Evolutionary conservation across 2,329 filamentous ascomycete genomes (phyloP).

Genomic region (Thermomyces lanuginosus): DNA sequence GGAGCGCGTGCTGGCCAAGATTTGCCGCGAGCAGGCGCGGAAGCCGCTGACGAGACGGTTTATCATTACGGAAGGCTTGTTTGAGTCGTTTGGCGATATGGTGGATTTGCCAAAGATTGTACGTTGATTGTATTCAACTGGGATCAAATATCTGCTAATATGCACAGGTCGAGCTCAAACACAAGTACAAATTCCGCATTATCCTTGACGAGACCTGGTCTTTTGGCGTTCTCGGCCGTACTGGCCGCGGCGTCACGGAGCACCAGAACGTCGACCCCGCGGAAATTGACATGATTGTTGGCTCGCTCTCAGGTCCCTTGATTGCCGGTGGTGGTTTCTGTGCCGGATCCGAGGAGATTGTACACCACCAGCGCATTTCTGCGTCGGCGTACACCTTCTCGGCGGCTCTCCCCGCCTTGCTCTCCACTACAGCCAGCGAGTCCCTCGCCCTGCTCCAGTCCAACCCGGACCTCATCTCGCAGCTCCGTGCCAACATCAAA

Average conservation of each 20-base stretch:
- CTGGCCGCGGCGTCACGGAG: constrained; percentile 83
- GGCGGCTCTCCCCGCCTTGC: constrained; percentile 78
- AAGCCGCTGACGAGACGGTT: constrained; percentile 85
- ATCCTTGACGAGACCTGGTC: constrained; percentile 97
- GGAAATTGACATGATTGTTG: constrained; percentile 93
- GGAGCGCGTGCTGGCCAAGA: constrained; percentile 66
- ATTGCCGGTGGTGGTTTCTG: constrained; percentile 94
- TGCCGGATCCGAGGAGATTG: constrained; percentile 75
- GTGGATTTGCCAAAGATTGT: constrained; percentile 73
- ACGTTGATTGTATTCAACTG: constrained; percentile 22
- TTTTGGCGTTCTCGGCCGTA: constrained; percentile 83
- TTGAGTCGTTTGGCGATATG: constrained; percentile 77
- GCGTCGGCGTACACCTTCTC: constrained; percentile 91
- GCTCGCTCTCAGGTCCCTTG: constrained; percentile 74
- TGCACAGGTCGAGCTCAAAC: constrained; percentile 66
- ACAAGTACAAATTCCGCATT: constrained; percentile 93
- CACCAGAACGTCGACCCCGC: constrained; percentile 89
- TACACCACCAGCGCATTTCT: constrained; percentile 89
- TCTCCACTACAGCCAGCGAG: constrained; percentile 91
- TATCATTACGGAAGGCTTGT: constrained; percentile 88
- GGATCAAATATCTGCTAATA: no score
- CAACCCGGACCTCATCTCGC: constrained; percentile 62
- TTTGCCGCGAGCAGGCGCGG: constrained; percentile 73
- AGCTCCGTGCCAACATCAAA: constrained; percentile 72
- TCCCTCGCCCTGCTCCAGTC: constrained; percentile 73